These are phyloP conservation scores for Hansfordia pulvinata DNA, from an alignment of 2,329 filamentous ascomycete species.

Conservation along the genomic window DNA sequence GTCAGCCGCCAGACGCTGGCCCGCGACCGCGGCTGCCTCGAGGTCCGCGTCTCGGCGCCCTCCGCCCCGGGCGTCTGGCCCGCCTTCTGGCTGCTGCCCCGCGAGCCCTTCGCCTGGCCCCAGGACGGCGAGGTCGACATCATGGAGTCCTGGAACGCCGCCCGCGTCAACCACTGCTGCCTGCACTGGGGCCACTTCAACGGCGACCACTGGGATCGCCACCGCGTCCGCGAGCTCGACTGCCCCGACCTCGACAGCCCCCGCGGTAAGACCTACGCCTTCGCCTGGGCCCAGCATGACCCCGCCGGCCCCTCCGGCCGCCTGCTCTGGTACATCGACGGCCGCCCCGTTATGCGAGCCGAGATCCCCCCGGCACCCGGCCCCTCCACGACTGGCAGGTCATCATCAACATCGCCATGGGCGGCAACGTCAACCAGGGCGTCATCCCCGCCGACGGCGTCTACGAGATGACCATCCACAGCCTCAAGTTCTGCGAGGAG, in stretches of 20 bases:
- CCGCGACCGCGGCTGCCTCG: slow-evolving; percentile 35
- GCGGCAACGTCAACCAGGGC: slow-evolving; percentile 42
- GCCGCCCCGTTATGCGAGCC: slow-evolving; percentile 41
- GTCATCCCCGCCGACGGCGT: slow-evolving; percentile 33
- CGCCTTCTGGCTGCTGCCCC: slow-evolving; percentile 46
- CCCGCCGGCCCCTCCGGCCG: slow-evolving; percentile 26
- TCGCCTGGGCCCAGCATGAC: slow-evolving; percentile 38
- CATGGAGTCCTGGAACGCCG: slow-evolving; percentile 47
- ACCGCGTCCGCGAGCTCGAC: slow-evolving; percentile 36
- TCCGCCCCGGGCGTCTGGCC: slow-evolving; percentile 46
- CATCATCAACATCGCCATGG: slow-evolving; percentile 48
- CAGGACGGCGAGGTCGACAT: slow-evolving; percentile 47
- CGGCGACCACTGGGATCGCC: slow-evolving; percentile 40
- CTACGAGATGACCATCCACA: slow-evolving; percentile 42
- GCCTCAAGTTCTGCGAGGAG: slow-evolving; percentile 36
- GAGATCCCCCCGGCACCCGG: slow-evolving; percentile 35
- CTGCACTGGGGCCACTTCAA: slow-evolving; percentile 44
- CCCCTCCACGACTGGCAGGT: slow-evolving; percentile 41
- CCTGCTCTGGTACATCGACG: slow-evolving; percentile 47
- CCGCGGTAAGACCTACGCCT: slow-evolving; percentile 35
- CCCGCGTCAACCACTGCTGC: slow-evolving; percentile 38
- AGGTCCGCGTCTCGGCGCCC: slow-evolving; percentile 34
- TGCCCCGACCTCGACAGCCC: slow-evolving; percentile 29
- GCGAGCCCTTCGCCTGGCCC: slow-evolving; percentile 44
- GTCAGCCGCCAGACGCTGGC: slow-evolving; percentile 36